Percentiles rank a stretch among this genome's conserved stretches.
These are phyloP conservation scores for Sesbania bispinosa DNA, from an alignment of 306 rosid genomes.

Conservation along the genomic window DNA sequence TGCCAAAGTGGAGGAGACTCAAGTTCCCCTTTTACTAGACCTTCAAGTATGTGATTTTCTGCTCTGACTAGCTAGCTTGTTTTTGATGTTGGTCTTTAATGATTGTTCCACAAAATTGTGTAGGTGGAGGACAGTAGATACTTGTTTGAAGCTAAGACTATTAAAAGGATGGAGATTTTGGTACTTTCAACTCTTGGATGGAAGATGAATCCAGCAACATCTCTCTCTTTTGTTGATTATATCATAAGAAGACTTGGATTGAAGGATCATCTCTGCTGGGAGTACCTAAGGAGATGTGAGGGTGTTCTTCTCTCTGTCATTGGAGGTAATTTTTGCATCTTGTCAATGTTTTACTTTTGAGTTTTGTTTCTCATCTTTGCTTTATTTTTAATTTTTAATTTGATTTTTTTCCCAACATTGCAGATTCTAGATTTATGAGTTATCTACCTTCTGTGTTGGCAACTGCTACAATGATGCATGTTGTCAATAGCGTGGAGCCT, in stretches of 20 bases:
- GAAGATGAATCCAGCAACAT: constrained; percentile 88
- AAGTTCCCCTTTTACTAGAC: constrained; percentile 73
- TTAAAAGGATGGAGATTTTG: constrained; percentile 81
- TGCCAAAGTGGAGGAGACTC: constrained; percentile 86
- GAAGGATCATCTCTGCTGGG: constrained; percentile 59
- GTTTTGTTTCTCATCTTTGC: no score
- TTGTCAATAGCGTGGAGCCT: constrained; percentile 60
- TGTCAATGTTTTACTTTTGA: no score
- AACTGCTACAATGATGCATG: constrained; percentile 72
- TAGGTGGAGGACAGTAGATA: constrained; percentile 70
- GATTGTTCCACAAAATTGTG: background rate
- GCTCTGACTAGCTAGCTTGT: no score
- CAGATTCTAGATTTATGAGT: constrained; percentile 69
- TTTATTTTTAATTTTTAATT: no score
- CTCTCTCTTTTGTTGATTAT: constrained; percentile 75
- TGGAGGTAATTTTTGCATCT: constrained; percentile 39
- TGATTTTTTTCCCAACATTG: no score
- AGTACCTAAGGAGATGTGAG: constrained; percentile 61
- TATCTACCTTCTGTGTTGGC: constrained; percentile 80
- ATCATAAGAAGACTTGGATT: constrained; percentile 62
- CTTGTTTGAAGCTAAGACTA: constrained; percentile 70
- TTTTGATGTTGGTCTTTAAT: background rate
- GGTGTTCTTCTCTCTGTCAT: constrained; percentile 48
- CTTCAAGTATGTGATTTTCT: constrained; percentile 68
- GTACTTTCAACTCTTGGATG: constrained; percentile 85